phyloP scores from a whole-genome alignment of 345 rosid genomes.

The Lepidium africanum region DNA sequence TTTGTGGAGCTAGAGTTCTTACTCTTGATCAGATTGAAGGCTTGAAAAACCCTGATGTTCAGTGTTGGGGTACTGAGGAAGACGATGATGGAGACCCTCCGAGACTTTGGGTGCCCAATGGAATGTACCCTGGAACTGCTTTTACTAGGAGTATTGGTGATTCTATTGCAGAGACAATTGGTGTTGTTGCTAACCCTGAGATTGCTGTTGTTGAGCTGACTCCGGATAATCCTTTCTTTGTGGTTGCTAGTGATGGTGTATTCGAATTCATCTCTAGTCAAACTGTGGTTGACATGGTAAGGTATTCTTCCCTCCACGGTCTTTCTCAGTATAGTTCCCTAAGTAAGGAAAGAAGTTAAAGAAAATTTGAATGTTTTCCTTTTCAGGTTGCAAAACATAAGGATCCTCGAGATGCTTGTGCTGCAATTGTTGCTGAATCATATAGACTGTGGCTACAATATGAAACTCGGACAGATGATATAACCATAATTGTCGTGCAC shows the following conservation, averaged over 20 bases:
- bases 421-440: constrained; percentile 98
- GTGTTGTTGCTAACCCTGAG: constrained; percentile 96
- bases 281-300: constrained; percentile 96
- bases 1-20: constrained; percentile 90
- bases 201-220: constrained; percentile 80
- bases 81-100: constrained; percentile 98
- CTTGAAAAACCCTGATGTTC: constrained; percentile 84
- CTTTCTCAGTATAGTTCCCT: background rate
- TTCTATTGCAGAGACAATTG: constrained; percentile 86
- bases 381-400: constrained; percentile 81
- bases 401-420: constrained; percentile 99
- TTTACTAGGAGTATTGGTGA: constrained; percentile 96
- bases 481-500: constrained; percentile 92
- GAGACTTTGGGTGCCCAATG: constrained; percentile 86
- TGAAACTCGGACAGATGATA: constrained; percentile 99
- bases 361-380: background rate
- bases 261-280: constrained; percentile 97
- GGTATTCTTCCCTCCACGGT: constrained; percentile 34
- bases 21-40: constrained; percentile 99
- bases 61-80: constrained; percentile 96
- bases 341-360: background rate
- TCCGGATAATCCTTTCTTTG: constrained; percentile 79
- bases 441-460: constrained; percentile 98
- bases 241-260: constrained; percentile 98
- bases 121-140: constrained; percentile 98